phyloP scores from a whole-genome alignment of 768 basidiomycete genomes.

The Auriscalpium vulgare region DNA sequence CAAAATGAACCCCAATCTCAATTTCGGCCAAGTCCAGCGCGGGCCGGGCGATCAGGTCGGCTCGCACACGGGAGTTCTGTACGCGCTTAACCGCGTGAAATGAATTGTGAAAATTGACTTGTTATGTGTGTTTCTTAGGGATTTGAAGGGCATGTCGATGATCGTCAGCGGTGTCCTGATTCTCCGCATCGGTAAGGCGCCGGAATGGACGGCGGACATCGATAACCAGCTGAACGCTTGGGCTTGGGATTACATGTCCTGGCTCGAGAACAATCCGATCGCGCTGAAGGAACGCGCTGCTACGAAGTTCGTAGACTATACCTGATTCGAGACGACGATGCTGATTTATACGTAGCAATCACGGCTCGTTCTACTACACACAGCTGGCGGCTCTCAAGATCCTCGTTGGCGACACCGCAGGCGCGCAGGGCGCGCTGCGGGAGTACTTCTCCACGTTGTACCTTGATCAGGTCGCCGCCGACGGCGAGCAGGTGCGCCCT shows the following conservation, averaged over 20 bases:
- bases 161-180: conserved; percentile 22
- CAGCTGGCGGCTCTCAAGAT: conserved; percentile 24
- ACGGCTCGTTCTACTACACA: conserved; percentile 25
- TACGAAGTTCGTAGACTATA: conserved; percentile 17
- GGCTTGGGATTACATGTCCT: conserved; percentile 20
- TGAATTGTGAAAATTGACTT: neutral
- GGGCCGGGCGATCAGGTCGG: conserved; percentile 6
- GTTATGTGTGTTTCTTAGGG: neutral
- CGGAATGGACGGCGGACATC: conserved; percentile 20
- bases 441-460: conserved; percentile 22
- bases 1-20: conserved; percentile 25
- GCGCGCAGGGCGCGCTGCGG: conserved; percentile 18
- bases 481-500: conserved; percentile 19
- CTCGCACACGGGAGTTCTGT: neutral
- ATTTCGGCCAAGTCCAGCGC: conserved; percentile 12
- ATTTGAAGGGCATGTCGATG: conserved; percentile 23
- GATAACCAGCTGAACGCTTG: conserved; percentile 21
- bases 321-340: neutral
- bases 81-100: neutral
- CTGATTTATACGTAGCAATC: conserved; percentile 19
- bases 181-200: conserved; percentile 15
- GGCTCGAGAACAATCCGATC: conserved; percentile 20
- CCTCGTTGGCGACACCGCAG: conserved; percentile 19
- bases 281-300: conserved; percentile 17
- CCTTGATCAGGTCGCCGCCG: conserved; percentile 20